phyloP scores from a whole-genome alignment of 306 rosid species.

The Urtica urens region DNA sequence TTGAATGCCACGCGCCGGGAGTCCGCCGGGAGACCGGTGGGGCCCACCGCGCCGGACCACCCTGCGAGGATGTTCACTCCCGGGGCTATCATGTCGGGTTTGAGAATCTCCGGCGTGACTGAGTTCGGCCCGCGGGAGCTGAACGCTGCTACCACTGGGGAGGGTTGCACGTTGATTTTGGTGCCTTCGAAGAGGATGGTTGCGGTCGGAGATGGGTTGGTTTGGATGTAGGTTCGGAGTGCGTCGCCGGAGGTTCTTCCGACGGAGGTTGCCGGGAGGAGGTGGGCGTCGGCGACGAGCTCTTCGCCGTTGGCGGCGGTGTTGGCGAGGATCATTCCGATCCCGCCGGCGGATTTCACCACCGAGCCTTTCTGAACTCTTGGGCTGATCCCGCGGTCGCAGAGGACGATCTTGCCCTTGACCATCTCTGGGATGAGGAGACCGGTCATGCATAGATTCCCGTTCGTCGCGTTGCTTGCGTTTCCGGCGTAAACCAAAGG shows the following conservation, averaged over 20 bases:
- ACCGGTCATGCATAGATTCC: conserved; percentile 31
- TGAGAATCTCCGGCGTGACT: conserved; percentile 40
- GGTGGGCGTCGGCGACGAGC: conserved; percentile 57
- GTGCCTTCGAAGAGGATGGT: conserved; percentile 52
- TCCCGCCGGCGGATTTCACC: conserved; percentile 58
- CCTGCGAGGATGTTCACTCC: conserved; percentile 74
- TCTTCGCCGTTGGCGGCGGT: conserved; percentile 40
- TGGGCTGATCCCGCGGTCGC: conserved; percentile 46
- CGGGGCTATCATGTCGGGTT: conserved; percentile 78
- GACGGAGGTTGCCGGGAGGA: conserved; percentile 44
- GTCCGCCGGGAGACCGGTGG: conserved; percentile 27
- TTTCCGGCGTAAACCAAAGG: conserved; percentile 48
- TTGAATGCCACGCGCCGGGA: conserved; percentile 67
- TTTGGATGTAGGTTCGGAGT: conserved; percentile 28
- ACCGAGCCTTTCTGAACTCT: conserved; percentile 50
- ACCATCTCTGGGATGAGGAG: conserved; percentile 46
- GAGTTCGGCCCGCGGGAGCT: conserved; percentile 71
- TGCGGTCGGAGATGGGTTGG: conserved; percentile 39
- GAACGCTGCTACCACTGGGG: conserved; percentile 75
- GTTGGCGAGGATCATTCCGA: conserved; percentile 64
- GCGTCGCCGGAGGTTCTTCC: conserved; percentile 32
- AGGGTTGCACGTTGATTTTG: conserved; percentile 38
- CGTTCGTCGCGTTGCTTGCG: conserved; percentile 30
- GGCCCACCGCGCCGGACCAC: conserved; percentile 34
- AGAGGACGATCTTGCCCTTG: conserved; percentile 53